Base-by-base conservation (phyloP, 1,284 basidiomycete species). In the Ustanciosporium gigantosporum region DNA sequence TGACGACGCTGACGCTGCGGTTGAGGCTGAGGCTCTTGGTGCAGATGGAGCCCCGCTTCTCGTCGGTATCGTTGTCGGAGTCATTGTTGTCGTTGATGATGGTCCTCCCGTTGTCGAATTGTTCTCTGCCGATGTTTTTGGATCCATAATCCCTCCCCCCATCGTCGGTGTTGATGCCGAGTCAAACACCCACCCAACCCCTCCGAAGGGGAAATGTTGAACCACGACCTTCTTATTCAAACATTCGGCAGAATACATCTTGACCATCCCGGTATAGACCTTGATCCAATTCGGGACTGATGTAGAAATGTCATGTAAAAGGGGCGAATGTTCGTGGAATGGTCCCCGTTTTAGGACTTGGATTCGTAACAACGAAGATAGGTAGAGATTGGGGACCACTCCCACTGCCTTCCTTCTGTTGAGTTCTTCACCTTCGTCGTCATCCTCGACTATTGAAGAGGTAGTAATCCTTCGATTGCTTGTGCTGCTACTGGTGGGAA, bases 231-330 rank as follows among this genome's bases (percentile, higher is more conserved):
- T 84, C 79, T 97, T 97, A 9, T 87, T 86, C 23, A 96, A 81
- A n/a, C 96, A 92, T 79, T 98, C 94, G 14, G 87, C 91, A 83
- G 89, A 84, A 79, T 93, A 98, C 93, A 98, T 97, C 81, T 95
- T 96, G 70, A 91, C 84, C 61, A 97, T 79, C 2, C 95, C 95
- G 5, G 82, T 84, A 74, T 93, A 88, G 16, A 94, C 89, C 78
- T 97, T 97, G 25, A 81, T 79, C 90, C 91, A 99, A 52, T 84
- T 86, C 8, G 87, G 86, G 15, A 97, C 91, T 8, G 87, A 87
- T 1, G 84, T 83, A 1, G 91, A 88, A 42, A 98, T 90, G 43
- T 88, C 87, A 78, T 91, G 82, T 16, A 98, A 81, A 62, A 96
- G 87, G 0, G 94, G 92, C 6, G 64, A 72, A 44, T 76, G 75